A percentile compares a stretch with the other conserved stretches of the same genome.
phyloP scores from a whole-genome alignment of 257 asterid species.

The Solanum medicagineum region DNA sequence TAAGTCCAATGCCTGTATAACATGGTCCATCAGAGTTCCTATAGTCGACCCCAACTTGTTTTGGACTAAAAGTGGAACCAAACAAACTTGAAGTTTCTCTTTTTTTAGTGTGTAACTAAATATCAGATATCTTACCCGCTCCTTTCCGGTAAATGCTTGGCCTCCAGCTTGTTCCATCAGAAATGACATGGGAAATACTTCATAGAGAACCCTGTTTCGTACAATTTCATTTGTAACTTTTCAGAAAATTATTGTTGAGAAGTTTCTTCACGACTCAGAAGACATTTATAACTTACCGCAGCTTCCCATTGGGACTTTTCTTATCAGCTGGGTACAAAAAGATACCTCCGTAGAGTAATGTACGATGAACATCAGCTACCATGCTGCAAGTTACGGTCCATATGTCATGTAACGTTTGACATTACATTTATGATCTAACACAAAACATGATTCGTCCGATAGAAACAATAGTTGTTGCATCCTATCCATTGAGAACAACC shows the following conservation, averaged over 20 bases:
- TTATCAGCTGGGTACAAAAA: constrained; percentile 96
- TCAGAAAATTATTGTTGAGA: not conserved
- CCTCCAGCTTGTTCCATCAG: constrained; percentile 99
- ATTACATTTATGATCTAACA: too few species aligned
- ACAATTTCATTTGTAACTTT: not conserved
- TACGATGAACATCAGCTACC: constrained; percentile 99
- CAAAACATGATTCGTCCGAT: not conserved
- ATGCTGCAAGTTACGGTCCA: constrained; percentile 31
- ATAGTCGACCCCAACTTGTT: not conserved
- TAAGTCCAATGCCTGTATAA: constrained; percentile 67
- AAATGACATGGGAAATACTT: constrained; percentile 97
- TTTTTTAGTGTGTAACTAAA: not conserved
- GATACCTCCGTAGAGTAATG: constrained; percentile 93
- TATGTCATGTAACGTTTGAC: not conserved
- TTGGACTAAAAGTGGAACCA: not conserved
- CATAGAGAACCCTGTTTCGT: constrained; percentile 72
- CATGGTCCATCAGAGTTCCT: not conserved
- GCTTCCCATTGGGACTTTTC: constrained; percentile 89
- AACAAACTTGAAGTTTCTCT: not conserved
- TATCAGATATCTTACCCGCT: constrained; percentile 34
- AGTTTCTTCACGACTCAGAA: not conserved
- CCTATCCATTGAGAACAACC: not conserved
- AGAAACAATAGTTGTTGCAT: not conserved
- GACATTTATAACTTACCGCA: constrained; percentile 35
- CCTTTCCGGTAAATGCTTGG: constrained; percentile 86